These are phyloP conservation scores for Rhododendron williamsianum DNA, from an alignment of 148 eudicot species.

Conservation along the genomic window DNA sequence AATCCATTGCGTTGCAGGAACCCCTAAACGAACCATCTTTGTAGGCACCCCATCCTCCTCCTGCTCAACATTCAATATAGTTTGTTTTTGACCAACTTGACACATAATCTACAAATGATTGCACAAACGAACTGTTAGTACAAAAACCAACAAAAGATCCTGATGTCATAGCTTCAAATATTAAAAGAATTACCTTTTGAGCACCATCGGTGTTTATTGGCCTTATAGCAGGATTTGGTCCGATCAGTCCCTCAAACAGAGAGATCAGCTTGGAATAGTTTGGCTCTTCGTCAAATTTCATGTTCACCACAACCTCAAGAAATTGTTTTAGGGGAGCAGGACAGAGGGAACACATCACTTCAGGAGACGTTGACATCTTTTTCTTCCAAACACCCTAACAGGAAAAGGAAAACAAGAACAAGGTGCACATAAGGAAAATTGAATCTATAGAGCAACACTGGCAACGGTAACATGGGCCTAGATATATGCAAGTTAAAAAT, in stretches of 20 bases:
- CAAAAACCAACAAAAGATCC: neutral
- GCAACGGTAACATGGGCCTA: neutral
- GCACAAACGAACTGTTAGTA: neutral
- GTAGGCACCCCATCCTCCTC: conserved; percentile 69
- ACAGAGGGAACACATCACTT: conserved; percentile 61
- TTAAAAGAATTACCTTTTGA: conserved; percentile 47
- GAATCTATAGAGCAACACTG: neutral
- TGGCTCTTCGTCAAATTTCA: conserved; percentile 95
- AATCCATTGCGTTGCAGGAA: conserved; percentile 88
- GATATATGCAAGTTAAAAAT: no score
- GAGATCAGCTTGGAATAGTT: conserved; percentile 80
- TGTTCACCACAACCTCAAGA: conserved; percentile 70
- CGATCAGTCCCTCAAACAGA: conserved; percentile 66
- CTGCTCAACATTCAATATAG: conserved; percentile 54
- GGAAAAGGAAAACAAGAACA: conserved; percentile 1
- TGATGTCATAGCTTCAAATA: neutral
- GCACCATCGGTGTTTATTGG: conserved; percentile 90
- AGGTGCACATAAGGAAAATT: neutral
- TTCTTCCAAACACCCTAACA: conserved; percentile 84
- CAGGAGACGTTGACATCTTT: conserved; percentile 88
- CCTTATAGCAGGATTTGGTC: conserved; percentile 72
- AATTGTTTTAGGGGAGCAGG: conserved; percentile 65
- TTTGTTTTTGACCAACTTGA: conserved; percentile 85
- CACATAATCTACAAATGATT: conserved; percentile 35
- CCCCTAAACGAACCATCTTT: conserved; percentile 76